Evolutionary conservation across 148 eudicot genomes (phyloP).

Genomic region (Hydrangea macrophylla): DNA sequence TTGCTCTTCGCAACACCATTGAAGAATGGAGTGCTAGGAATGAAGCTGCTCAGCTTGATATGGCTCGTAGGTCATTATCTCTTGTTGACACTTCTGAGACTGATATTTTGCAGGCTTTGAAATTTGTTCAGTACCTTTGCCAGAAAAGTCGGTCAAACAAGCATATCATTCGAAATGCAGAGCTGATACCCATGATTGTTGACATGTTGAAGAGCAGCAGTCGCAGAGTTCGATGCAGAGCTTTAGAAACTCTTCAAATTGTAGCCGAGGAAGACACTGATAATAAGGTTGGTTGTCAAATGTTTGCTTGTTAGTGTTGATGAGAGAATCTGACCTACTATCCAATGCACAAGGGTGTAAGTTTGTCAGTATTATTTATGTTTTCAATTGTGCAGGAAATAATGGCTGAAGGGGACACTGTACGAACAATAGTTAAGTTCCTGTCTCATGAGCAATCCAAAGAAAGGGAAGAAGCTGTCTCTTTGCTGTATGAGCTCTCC

Average conservation of each 20-base stretch:
- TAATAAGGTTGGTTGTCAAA: constrained; percentile 78
- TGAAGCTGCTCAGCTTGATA: constrained; percentile 82
- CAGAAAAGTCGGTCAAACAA: constrained; percentile 47
- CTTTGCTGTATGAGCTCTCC: constrained; percentile 87
- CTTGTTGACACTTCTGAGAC: constrained; percentile 47
- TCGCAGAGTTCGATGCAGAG: constrained; percentile 63
- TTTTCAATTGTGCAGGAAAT: constrained; percentile 51
- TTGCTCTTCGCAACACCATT: constrained; percentile 73
- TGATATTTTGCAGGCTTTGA: constrained; percentile 61
- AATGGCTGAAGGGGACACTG: constrained; percentile 77
- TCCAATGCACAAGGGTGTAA: background rate
- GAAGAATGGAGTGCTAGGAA: constrained; percentile 94
- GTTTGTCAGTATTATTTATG: constrained; percentile 12
- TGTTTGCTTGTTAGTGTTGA: background rate
- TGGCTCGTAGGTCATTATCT: constrained; percentile 57
- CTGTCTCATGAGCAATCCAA: constrained; percentile 60
- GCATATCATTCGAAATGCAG: constrained; percentile 53
- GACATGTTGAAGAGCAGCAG: constrained; percentile 63
- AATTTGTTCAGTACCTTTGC: constrained; percentile 56
- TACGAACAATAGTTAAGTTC: constrained; percentile 69
- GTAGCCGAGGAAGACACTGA: constrained; percentile 65
- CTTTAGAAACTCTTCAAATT: constrained; percentile 71
- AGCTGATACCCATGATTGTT: constrained; percentile 55
- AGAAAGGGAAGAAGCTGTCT: constrained; percentile 77
- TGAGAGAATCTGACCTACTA: background rate